Percentiles rank a stretch among this genome's conserved stretches.
Evolutionary conservation across 2,329 filamentous ascomycete genomes (phyloP).

Genomic region (Aspergillus sp.): DNA sequence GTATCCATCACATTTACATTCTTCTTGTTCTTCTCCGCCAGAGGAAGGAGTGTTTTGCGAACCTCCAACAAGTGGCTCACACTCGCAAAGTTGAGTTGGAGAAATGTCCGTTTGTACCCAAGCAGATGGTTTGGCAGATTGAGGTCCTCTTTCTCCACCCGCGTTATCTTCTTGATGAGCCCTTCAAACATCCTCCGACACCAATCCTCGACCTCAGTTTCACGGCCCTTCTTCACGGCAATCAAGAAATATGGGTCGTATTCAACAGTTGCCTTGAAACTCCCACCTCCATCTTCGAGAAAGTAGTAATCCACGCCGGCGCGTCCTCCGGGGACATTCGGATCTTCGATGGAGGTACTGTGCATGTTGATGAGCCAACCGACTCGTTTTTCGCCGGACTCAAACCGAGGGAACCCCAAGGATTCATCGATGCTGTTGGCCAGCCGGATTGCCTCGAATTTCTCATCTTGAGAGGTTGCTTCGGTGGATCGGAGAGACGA

Average conservation of each 20-base stretch:
- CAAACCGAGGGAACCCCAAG: conserved; percentile 92
- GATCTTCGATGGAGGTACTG: conserved; percentile 80
- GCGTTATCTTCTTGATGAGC: conserved; percentile 73
- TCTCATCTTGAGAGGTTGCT: conserved; percentile 88
- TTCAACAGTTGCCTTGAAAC: conserved; percentile 94
- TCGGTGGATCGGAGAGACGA: conserved; percentile 73
- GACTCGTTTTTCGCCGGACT: conserved; percentile 78
- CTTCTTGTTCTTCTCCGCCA: conserved; percentile 96
- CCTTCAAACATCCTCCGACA: conserved; percentile 76
- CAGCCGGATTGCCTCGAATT: conserved; percentile 78
- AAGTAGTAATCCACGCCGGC: conserved; percentile 97
- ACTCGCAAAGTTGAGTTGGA: conserved; percentile 85
- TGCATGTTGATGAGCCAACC: conserved; percentile 98
- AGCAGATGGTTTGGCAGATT: conserved; percentile 93
- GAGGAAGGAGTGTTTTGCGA: conserved; percentile 77
- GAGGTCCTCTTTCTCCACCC: conserved; percentile 88
- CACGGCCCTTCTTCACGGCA: conserved; percentile 81
- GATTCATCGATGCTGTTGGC: conserved; percentile 89
- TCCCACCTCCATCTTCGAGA: conserved; percentile 81
- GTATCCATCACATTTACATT: conserved; percentile 96
- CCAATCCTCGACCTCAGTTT: conserved; percentile 96
- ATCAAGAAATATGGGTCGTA: conserved; percentile 97
- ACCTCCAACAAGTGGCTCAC: conserved; percentile 84
- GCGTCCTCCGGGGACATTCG: conserved; percentile 78
- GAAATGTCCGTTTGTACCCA: conserved; percentile 83